A percentile compares a stretch with the other conserved stretches of the same genome.
These are phyloP conservation scores for Suillus subaureus DNA, from an alignment of 768 basidiomycete genomes.

Conservation along the genomic window DNA sequence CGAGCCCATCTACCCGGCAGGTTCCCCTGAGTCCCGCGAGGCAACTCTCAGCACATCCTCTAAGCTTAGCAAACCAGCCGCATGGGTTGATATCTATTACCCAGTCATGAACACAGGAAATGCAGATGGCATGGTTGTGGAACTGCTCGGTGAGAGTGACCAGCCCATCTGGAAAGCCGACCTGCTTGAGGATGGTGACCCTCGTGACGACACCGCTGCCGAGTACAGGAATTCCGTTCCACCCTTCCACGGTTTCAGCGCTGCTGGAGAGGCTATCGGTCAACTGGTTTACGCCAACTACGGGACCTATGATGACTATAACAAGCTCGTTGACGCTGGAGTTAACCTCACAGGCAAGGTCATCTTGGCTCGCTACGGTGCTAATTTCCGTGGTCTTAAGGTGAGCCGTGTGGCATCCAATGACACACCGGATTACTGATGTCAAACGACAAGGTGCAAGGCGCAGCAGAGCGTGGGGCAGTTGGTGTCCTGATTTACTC, in stretches of 20 bases:
- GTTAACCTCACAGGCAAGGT: conserved; percentile 77
- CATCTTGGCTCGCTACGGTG: conserved; percentile 77
- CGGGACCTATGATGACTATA: conserved; percentile 72
- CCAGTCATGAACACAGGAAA: conserved; percentile 75
- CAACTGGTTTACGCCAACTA: conserved; percentile 80
- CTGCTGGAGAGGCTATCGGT: conserved; percentile 73
- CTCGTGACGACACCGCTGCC: conserved; percentile 71
- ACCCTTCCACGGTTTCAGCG: conserved; percentile 86
- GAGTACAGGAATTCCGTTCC: conserved; percentile 68
- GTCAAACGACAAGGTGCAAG: conserved; percentile 57
- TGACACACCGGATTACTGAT: conserved; percentile 21
- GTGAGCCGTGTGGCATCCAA: conserved; percentile 35
- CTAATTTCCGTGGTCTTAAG: conserved; percentile 84
- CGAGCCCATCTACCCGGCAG: conserved; percentile 69
- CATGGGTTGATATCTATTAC: conserved; percentile 89
- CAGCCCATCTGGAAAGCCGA: conserved; percentile 66
- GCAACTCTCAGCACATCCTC: conserved; percentile 62
- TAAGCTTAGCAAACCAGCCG: conserved; percentile 51
- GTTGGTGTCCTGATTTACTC: conserved; percentile 79
- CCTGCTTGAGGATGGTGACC: conserved; percentile 70
- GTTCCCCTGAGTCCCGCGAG: conserved; percentile 63
- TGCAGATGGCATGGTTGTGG: conserved; percentile 66
- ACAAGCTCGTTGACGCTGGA: conserved; percentile 62
- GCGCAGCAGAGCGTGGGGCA: conserved; percentile 83
- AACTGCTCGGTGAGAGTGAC: conserved; percentile 63